Base-by-base conservation (phyloP, 176 grass and related monocot species). In the Oryza rufipogon region DNA sequence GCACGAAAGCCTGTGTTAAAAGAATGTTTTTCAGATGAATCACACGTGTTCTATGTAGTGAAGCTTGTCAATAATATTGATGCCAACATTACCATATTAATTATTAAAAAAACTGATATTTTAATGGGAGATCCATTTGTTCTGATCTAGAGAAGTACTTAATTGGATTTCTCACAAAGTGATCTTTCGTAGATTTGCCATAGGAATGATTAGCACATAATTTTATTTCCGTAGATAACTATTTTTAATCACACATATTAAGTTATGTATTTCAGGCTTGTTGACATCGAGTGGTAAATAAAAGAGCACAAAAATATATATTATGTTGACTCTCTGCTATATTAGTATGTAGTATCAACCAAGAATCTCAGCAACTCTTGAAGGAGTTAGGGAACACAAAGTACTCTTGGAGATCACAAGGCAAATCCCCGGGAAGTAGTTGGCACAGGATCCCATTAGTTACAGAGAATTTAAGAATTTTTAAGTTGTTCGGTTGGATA, bases 381-480 rank as follows among this genome's bases (percentile, higher is more conserved):
- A 9, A 48, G 44, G n/a, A 26, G 69, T 73, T 73, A 26, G n/a
- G 42, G 42, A 13, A 15, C 42, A 63, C 12, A 26, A 73, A 73
- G 11, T 47, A 23, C 69, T 44, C 19, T 13, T 13, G 9, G 4
- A 44, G 19, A 71, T 49, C 22, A 74, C 11, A 30, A 74, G 25
- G 14, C 22, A 74, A 74, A 74, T 74, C 23, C 3, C 45, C 47
- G 45, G 15, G 23, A 74, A 5, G 45, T 32, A 2, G 45, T 51
- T 51, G 23, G 45, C 45, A 51, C 45, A 51, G 0, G 6, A 74
- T 49, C 44, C 45, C 12, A 49, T 17, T 49, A 49, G 13, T 28
- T 28, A 48, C 22, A 28, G 44, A 48, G 71, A 28, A 23, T 74
- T 74, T 74, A 71, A 48, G 71, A 28, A 23, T 74, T 74, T 74